These are phyloP conservation scores for Aspergillus fumigatus DNA, from an alignment of 2,329 filamentous ascomycete species.

Conservation along the genomic window DNA sequence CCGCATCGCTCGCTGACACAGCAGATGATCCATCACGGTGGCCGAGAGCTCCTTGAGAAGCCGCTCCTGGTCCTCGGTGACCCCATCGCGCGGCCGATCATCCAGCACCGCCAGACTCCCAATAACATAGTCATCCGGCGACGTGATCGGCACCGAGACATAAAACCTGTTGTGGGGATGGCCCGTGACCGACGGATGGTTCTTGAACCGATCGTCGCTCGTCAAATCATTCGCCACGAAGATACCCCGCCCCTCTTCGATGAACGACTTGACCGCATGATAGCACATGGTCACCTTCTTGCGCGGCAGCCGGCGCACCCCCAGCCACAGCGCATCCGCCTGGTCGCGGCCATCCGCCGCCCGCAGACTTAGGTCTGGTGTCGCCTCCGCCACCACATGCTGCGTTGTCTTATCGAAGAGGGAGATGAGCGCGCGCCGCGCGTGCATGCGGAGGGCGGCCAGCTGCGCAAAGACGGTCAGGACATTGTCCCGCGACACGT, in stretches of 20 bases:
- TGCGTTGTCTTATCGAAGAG: slow-evolving; percentile 24
- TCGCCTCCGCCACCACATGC: slow-evolving; percentile 27
- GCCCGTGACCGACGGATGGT: slow-evolving; percentile 8
- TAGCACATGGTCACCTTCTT: slow-evolving; percentile 15
- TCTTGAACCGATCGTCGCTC: slow-evolving; percentile 7
- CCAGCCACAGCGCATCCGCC: slow-evolving; percentile 15
- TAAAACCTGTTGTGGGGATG: slow-evolving; percentile 14
- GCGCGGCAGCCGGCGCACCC: slow-evolving; percentile 13
- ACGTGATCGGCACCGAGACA: slow-evolving; percentile 13
- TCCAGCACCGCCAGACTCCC: slow-evolving; percentile 16
- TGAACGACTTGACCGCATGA: slow-evolving; percentile 10
- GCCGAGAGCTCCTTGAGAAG: slow-evolving; percentile 14
- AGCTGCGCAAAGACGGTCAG: slow-evolving; percentile 26
- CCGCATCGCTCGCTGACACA: slow-evolving; percentile 16
- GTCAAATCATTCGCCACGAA: slow-evolving; percentile 12
- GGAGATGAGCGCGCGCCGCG: slow-evolving; percentile 22
- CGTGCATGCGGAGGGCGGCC: slow-evolving; percentile 19
- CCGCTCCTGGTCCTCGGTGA: slow-evolving; percentile 3
- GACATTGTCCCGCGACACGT: slow-evolving; percentile 17
- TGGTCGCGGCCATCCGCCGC: slow-evolving; percentile 5
- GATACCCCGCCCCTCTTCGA: neutral
- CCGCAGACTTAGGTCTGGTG: slow-evolving; percentile 14
- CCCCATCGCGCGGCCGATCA: slow-evolving; percentile 9
- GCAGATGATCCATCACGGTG: slow-evolving; percentile 19
- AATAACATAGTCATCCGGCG: slow-evolving; percentile 15